phyloP scores from a whole-genome alignment of 2,329 filamentous ascomycete species.

The Zymoseptoria pseudotritici region DNA sequence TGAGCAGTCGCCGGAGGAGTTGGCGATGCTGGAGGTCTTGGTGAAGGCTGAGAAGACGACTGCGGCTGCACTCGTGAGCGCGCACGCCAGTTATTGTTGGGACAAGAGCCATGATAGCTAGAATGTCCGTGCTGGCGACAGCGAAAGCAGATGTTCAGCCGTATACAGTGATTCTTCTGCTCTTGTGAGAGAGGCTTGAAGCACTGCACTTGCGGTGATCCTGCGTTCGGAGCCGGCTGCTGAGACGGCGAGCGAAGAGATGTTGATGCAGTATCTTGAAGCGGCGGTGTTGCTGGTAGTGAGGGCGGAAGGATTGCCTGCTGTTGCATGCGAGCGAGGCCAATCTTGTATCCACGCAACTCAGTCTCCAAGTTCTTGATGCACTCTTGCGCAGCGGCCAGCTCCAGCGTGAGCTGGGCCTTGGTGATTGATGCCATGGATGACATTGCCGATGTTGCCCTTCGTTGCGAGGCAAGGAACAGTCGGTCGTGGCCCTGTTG shows the following conservation, averaged over 20 bases:
- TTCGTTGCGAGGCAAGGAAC: too few species aligned
- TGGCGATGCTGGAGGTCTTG: too few species aligned
- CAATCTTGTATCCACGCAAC: not conserved
- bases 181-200: not conserved
- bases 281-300: too few species aligned
- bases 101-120: not conserved
- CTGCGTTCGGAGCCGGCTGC: not conserved
- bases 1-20: too few species aligned
- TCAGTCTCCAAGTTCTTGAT: not conserved
- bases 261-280: not conserved
- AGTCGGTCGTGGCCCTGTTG: too few species aligned
- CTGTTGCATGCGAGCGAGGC: not conserved
- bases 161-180: not conserved
- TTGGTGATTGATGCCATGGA: not conserved
- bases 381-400: not conserved
- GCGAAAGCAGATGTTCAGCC: not conserved
- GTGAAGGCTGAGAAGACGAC: too few species aligned
- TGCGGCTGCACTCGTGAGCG: not conserved
- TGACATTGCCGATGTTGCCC: too few species aligned
- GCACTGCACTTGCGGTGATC: not conserved
- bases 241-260: not conserved
- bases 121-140: not conserved
- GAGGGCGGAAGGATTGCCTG: not conserved
- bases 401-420: not conserved
- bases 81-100: not conserved